Base-by-base conservation (phyloP, 139 green algal genomes). In the Axilococcus clingmanii region DNA sequence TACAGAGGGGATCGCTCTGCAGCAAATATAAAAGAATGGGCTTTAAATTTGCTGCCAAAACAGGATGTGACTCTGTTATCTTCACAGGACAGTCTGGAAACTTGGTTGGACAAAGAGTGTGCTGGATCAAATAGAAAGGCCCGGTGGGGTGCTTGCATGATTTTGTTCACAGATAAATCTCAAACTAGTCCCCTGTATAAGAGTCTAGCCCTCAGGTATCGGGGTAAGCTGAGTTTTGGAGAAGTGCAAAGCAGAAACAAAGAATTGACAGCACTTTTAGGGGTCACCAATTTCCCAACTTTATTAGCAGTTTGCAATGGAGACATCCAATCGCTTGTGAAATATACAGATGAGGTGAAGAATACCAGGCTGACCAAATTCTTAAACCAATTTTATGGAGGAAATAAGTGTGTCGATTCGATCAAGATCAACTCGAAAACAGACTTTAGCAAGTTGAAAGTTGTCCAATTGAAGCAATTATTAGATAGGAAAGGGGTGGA, bases 241-340 rank as follows among this genome's bases (percentile, higher is more conserved):
- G 71, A 79, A 59, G 63, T 56, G 9, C 35, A 51, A 9, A 36
- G 25, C 14, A 37, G 40, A 45, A 56, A 63, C 16, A 33, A 59
- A 41, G 55, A 43, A 43, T 35, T 53, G 4, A 12, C 31, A 23
- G 37, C 37, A 37, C n/a, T 16, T 17, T 67, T 71, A 46, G 40
- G 47, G 28, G 48, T 75, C 3, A 32, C 23, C 3, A 37, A 31
- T 6, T 65, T 50, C 28, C 81, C 73, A 5, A 37, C 65, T 11
- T 35, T 94, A 34, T 12, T 89, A 11, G 58, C 64, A 2, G 41
- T 91, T 0, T 93, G 84, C 63, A 84, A 86, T 44, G 84, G 84
- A 37, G 44, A 63, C 30, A n/a, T 34, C 7, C 17, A 16, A 17
- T 16, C 25, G 8, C 35, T 34, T 25, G 43, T 63, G n/a, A 15